Percentiles rank a stretch among this genome's conserved stretches.
These are phyloP conservation scores for Colletotrichum tamarilloi DNA, from an alignment of 2,329 filamentous ascomycete species.

Conservation along the genomic window DNA sequence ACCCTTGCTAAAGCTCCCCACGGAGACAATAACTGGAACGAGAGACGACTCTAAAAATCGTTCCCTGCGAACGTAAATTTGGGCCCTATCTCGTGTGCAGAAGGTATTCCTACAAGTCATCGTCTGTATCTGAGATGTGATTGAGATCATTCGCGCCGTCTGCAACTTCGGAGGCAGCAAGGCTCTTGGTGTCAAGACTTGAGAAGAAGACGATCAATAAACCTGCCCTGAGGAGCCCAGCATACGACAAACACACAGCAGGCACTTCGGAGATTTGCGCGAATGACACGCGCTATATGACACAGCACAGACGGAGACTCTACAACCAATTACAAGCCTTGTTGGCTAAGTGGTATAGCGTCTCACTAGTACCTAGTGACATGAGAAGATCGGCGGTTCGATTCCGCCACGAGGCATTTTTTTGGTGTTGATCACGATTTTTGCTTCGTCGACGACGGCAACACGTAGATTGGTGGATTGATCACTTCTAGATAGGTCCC, in stretches of 20 bases:
- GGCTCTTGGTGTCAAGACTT: no score
- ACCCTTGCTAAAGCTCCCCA: conserved; percentile 5
- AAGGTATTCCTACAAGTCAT: no score
- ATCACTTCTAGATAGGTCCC: no score
- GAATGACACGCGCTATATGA: fast-evolving
- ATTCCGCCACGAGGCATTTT: conserved; percentile 22
- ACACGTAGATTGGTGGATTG: no score
- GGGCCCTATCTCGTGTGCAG: no score
- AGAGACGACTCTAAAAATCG: background rate
- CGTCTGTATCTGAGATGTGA: no score
- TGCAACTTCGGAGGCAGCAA: no score
- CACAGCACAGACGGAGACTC: fast-evolving
- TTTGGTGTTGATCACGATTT: background rate
- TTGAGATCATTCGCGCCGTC: no score
- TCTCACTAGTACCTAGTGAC: conserved; percentile 26
- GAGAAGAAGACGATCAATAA: no score
- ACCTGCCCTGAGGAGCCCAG: background rate
- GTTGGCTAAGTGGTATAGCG: conserved; percentile 33
- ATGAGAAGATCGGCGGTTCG: conserved; percentile 32
- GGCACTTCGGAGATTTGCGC: no score
- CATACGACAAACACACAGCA: background rate
- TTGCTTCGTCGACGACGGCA: no score
- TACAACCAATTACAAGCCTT: conserved; percentile 8
- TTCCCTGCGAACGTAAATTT: no score
- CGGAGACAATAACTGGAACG: background rate